Percentiles rank a stretch among this genome's conserved stretches.
Evolutionary conservation across 768 basidiomycete genomes (phyloP).

Genomic region (Serendipita sp.): DNA sequence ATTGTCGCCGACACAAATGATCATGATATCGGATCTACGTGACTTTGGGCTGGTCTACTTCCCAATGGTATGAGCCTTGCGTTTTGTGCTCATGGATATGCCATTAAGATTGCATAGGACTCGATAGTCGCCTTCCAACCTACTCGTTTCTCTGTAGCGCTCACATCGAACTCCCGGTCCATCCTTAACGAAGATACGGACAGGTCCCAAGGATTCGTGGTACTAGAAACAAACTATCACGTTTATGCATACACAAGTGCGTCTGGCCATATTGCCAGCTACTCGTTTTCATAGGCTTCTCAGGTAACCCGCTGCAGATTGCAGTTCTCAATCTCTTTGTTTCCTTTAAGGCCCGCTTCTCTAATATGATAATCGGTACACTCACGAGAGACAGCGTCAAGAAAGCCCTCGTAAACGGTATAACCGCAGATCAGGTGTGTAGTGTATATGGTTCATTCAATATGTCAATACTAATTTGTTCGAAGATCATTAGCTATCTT

Average conservation of each 20-base stretch:
- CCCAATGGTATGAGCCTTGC: slow-evolving; percentile 36
- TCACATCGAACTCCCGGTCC: slow-evolving; percentile 72
- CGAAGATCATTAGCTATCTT: slow-evolving; percentile 88
- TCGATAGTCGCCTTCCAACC: slow-evolving; percentile 77
- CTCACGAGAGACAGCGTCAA: slow-evolving; percentile 93
- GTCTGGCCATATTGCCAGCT: slow-evolving; percentile 12
- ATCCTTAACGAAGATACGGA: slow-evolving; percentile 49
- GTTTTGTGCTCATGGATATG: neutral
- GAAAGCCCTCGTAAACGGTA: slow-evolving; percentile 85
- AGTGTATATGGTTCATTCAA: neutral
- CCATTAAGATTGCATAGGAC: slow-evolving; percentile 26
- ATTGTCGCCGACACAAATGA: slow-evolving; percentile 60
- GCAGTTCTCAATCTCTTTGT: slow-evolving; percentile 92
- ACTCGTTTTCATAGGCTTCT: neutral
- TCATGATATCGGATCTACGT: slow-evolving; percentile 82
- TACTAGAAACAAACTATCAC: slow-evolving; percentile 96
- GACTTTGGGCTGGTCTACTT: slow-evolving; percentile 94
- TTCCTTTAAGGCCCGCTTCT: slow-evolving; percentile 83
- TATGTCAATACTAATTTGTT: slow-evolving; percentile 1
- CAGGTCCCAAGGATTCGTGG: slow-evolving; percentile 74
- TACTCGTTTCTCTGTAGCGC: slow-evolving; percentile 83
- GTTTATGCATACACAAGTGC: slow-evolving; percentile 94
- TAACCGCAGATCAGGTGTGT: slow-evolving; percentile 85
- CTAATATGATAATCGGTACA: slow-evolving; percentile 90
- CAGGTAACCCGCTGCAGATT: slow-evolving; percentile 91